Evolutionary conservation across 2,329 filamentous ascomycete genomes (phyloP).

Genomic region (Parafenestella ontariensis): DNA sequence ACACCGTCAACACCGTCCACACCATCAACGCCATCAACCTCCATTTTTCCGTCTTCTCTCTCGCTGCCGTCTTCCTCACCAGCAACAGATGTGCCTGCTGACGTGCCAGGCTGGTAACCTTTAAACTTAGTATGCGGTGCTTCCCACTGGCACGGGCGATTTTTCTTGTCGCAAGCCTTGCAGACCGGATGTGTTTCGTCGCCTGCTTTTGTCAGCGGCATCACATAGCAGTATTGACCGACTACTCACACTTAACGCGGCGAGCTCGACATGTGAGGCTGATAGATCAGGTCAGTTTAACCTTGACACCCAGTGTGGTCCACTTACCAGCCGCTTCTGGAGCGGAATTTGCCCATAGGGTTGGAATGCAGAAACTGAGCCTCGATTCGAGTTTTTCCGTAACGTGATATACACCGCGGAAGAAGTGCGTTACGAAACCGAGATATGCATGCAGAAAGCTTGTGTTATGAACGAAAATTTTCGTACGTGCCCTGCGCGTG

Average conservation of each 20-base stretch:
- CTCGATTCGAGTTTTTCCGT: slow-evolving; percentile 13
- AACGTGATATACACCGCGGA: neutral
- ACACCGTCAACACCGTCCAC: neutral
- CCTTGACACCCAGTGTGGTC: neutral
- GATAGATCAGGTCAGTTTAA: slow-evolving; percentile 5
- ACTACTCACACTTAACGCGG: slow-evolving; percentile 39
- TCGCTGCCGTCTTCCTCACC: slow-evolving; percentile 17
- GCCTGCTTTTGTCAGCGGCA: slow-evolving; percentile 21
- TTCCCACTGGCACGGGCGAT: slow-evolving; percentile 41
- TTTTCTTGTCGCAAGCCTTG: slow-evolving; percentile 43
- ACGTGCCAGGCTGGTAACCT: slow-evolving; percentile 31
- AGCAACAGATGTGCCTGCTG: slow-evolving; percentile 18
- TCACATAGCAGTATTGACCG: neutral
- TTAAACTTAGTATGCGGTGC: slow-evolving; percentile 35
- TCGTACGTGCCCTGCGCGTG: neutral
- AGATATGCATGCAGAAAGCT: neutral
- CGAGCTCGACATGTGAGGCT: slow-evolving; percentile 41
- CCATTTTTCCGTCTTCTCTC: slow-evolving; percentile 16
- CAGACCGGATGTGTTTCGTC: slow-evolving; percentile 39
- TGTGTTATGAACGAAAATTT: neutral
- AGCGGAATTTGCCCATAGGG: slow-evolving; percentile 40
- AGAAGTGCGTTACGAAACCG: neutral
- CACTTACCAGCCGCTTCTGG: slow-evolving; percentile 42
- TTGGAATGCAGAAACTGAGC: neutral
- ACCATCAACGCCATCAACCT: neutral